Percentiles rank a stretch among this genome's conserved stretches.
Conservation (phyloP, 345 rosid genomes). For the Conringia planisiliqua region DNA sequence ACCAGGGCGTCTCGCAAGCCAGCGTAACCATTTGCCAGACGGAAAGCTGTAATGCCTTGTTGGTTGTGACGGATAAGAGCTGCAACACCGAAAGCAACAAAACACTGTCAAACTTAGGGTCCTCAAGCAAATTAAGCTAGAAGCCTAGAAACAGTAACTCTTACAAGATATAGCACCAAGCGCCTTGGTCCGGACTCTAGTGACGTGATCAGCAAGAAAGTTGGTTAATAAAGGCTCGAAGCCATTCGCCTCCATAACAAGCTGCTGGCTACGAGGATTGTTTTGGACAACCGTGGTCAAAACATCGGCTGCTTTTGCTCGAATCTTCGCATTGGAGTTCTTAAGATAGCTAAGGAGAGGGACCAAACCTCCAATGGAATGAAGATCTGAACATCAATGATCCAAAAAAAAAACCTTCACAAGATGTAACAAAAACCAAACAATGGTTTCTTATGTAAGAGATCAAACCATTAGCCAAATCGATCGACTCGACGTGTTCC, state of each 20-base stretch:
- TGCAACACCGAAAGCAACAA: conserved; percentile 35
- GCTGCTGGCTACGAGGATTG: conserved; percentile 79
- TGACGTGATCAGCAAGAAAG: conserved; percentile 64
- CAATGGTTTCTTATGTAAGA: neutral
- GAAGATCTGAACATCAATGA: conserved; percentile 59
- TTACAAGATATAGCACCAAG: conserved; percentile 96
- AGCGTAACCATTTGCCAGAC: conserved; percentile 85
- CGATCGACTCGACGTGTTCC: conserved; percentile 31
- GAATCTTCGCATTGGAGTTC: conserved; percentile 64
- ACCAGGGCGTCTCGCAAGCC: conserved; percentile 76
- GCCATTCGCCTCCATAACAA: conserved; percentile 97
- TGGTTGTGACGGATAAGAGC: conserved; percentile 86
- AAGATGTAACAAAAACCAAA: neutral
- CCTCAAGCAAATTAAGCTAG: neutral
- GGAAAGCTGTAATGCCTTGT: conserved; percentile 72
- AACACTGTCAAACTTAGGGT: neutral
- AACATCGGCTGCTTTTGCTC: conserved; percentile 93
- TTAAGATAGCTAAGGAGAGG: conserved; percentile 80
- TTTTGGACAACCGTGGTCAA: conserved; percentile 85
- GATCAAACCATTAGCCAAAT: conserved; percentile 32
- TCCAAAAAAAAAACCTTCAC: neutral
- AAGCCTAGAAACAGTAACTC: conserved; percentile 23
- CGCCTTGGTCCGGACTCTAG: conserved; percentile 65
- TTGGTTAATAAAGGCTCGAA: conserved; percentile 67
- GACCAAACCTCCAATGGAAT: conserved; percentile 82